Evolutionary conservation across 768 basidiomycete genomes (phyloP).

Genomic region (Tylopilus plumbeoviolaceoides): DNA sequence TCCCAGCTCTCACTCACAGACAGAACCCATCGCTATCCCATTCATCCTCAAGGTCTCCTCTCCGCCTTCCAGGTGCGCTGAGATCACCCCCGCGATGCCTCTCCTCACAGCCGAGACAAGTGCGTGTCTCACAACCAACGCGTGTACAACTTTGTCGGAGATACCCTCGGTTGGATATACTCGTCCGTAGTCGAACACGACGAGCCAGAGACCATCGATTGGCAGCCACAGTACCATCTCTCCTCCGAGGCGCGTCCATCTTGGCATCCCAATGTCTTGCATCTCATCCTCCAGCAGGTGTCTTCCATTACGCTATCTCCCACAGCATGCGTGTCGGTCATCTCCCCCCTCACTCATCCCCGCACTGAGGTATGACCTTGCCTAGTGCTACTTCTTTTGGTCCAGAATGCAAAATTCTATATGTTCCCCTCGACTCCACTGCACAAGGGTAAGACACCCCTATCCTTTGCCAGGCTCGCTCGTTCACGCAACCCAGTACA

Average conservation of each 20-base stretch:
- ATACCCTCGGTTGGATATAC: conserved; percentile 51
- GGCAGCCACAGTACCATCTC: conserved; percentile 43
- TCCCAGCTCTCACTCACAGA: conserved; percentile 40
- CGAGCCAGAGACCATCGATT: conserved; percentile 18
- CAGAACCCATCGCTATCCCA: conserved; percentile 21
- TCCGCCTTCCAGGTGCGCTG: conserved; percentile 45
- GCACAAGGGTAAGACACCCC: conserved; percentile 36
- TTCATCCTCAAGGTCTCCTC: conserved; percentile 33
- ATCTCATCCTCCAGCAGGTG: conserved; percentile 31
- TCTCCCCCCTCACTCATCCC: not conserved
- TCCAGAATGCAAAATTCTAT: conserved; percentile 43
- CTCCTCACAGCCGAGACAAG: conserved; percentile 21
- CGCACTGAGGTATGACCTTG: conserved; percentile 14
- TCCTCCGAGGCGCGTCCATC: conserved; percentile 17
- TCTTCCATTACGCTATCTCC: conserved; percentile 49
- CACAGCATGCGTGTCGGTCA: conserved; percentile 46
- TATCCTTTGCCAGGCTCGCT: not conserved
- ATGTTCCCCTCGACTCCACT: conserved; percentile 40
- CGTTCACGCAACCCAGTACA: conserved; percentile 6
- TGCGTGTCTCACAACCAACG: conserved; percentile 31
- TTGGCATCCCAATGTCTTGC: not conserved
- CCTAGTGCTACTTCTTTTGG: conserved; percentile 57
- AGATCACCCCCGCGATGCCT: not conserved
- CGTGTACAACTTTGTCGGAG: conserved; percentile 44
- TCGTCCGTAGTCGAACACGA: conserved; percentile 21